Evolutionary conservation across 169 alveolate genomes (phyloP).

Genomic region (Eimeria sp.): DNA sequence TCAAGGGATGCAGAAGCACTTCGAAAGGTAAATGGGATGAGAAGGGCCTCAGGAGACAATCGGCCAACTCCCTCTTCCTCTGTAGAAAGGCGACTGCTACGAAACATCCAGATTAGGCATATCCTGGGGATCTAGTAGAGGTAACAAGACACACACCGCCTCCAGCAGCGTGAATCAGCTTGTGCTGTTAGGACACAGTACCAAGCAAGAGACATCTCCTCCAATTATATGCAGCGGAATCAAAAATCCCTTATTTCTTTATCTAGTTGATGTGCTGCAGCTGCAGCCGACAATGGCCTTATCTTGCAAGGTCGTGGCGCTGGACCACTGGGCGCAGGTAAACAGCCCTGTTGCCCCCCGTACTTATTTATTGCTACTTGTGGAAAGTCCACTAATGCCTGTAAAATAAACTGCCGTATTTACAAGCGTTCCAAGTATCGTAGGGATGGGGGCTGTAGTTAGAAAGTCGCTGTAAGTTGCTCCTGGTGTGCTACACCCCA

Average conservation of each 20-base stretch:
- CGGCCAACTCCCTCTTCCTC: background rate
- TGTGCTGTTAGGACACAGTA: background rate
- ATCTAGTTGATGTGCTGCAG: background rate
- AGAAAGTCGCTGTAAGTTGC: background rate
- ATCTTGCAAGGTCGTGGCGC: background rate
- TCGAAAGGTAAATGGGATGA: background rate
- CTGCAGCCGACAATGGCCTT: background rate
- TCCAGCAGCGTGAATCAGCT: background rate
- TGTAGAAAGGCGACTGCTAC: background rate
- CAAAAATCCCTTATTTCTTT: background rate
- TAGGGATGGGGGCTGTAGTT: background rate
- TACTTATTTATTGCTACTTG: background rate
- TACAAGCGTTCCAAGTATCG: background rate
- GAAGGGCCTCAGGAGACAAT: background rate
- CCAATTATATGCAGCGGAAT: background rate
- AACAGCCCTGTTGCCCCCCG: background rate
- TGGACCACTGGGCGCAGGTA: background rate
- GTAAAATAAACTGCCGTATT: background rate
- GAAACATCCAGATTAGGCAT: background rate
- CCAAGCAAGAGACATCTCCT: background rate
- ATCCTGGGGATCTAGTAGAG: background rate
- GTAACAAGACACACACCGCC: background rate
- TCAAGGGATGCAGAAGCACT: background rate
- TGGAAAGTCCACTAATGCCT: background rate
- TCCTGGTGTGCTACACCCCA: background rate